Percentiles rank a stretch among this genome's conserved stretches.
Conservation (phyloP, 1,139 yeast genomes). For the Casaregolazyma lundiana region DNA sequence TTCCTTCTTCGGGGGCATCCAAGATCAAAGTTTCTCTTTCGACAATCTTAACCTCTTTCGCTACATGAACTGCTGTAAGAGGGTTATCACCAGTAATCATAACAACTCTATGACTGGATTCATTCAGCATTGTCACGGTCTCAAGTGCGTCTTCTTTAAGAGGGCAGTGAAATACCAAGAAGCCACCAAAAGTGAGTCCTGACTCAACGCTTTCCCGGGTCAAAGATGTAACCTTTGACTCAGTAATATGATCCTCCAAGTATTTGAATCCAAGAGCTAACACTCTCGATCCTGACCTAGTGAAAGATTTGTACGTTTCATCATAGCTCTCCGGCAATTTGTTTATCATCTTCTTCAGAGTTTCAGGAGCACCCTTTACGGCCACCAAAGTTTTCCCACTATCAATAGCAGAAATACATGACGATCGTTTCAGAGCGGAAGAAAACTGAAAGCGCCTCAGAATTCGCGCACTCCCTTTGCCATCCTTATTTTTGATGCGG, state of each 20-base stretch:
- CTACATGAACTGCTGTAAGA: conserved; percentile 96
- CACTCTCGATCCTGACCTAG: conserved; percentile 95
- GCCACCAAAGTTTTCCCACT: conserved; percentile 63
- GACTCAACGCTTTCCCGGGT: conserved; percentile 75
- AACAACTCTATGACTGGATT: conserved; percentile 84
- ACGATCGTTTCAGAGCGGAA: conserved; percentile 89
- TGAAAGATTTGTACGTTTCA: conserved; percentile 80
- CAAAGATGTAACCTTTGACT: conserved; percentile 49
- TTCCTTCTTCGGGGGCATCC: conserved; percentile 64
- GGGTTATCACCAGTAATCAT: conserved; percentile 99
- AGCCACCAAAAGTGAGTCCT: conserved; percentile 78
- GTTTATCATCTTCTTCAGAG: conserved; percentile 71
- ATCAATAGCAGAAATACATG: conserved; percentile 71
- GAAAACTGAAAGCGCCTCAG: conserved; percentile 96
- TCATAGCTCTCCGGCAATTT: conserved; percentile 78
- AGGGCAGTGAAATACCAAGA: conserved; percentile 95
- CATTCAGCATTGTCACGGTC: conserved; percentile 87
- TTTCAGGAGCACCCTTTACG: conserved; percentile 99
- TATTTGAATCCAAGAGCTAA: conserved; percentile 86
- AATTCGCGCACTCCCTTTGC: conserved; percentile 53
- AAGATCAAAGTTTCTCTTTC: conserved; percentile 78
- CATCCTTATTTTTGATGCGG: conserved; percentile 25
- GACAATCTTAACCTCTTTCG: conserved; percentile 85
- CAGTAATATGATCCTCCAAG: conserved; percentile 50
- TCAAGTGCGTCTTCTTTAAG: conserved; percentile 89